Conservation (phyloP, 148 eudicot species). For the Agrostemma githago region DNA sequence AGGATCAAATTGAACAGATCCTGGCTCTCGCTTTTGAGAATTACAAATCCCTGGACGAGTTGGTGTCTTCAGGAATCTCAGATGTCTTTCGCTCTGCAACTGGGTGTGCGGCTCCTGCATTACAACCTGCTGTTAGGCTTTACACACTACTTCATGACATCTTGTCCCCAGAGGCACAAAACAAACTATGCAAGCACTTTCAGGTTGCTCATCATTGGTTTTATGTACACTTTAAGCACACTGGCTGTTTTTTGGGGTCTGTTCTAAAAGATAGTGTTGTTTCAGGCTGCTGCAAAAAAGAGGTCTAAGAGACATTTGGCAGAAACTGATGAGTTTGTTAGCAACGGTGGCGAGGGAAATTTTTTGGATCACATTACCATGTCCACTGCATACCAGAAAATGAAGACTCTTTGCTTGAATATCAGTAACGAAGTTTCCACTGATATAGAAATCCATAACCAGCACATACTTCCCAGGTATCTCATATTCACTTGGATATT, state of each 20-base stretch:
- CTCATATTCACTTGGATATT: neutral
- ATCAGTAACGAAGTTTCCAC: constrained; percentile 75
- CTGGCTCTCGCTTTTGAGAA: constrained; percentile 83
- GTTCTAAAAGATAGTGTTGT: constrained; percentile 9
- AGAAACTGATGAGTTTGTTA: constrained; percentile 84
- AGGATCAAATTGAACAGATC: constrained; percentile 83
- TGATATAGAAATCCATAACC: constrained; percentile 86
- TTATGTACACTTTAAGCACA: neutral
- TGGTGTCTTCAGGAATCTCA: constrained; percentile 57
- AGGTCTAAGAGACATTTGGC: constrained; percentile 79
- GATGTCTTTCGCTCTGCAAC: constrained; percentile 81
- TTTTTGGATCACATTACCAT: constrained; percentile 53
- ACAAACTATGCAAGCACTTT: constrained; percentile 71
- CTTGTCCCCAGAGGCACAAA: constrained; percentile 86
- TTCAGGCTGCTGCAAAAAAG: constrained; percentile 88
- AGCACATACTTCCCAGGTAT: constrained; percentile 88
- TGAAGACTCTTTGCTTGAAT: constrained; percentile 83
- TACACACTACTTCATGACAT: constrained; percentile 86
- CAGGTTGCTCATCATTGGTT: constrained; percentile 46
- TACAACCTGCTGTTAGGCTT: constrained; percentile 82
- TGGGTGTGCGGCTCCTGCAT: constrained; percentile 73
- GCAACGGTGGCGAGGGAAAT: constrained; percentile 52
- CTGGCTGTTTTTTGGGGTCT: constrained; percentile 1
- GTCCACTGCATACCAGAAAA: constrained; percentile 81
- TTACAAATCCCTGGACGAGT: constrained; percentile 86